Base-by-base conservation (phyloP, 2,329 filamentous ascomycete species). In the Aspergillus phoenicis region DNA sequence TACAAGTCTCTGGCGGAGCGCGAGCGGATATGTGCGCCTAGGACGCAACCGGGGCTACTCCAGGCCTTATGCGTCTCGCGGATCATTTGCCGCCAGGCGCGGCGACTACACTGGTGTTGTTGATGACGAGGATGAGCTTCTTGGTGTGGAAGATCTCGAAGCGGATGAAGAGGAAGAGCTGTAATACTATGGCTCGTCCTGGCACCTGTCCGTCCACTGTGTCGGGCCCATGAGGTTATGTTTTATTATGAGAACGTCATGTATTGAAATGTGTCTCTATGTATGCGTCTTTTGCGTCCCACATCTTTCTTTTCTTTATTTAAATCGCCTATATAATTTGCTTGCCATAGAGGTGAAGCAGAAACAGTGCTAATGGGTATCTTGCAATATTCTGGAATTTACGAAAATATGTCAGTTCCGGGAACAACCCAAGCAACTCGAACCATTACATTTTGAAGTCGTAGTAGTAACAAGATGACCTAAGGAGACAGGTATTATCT, bases 61-160 rank as follows among this genome's bases (percentile, higher is more conserved):
- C 39, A 82, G 90, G 62, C 87, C 89, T 59, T 99, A 96, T 75
- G 95, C 93, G 15, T 96, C 91, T 53, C 83, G 96, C 61, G 91
- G 91, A 71, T 94, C 91, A 63, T 99, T 99, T 78, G 90, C 93
- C 5, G 86, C 93, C 59, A 90, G 91, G 1, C 85, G 91, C 59
- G 89, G 90, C n/a, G 91, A 97, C 75, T 98, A 98, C 75, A 87
- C 89, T 15, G 85, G 89, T 70, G 92, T 97, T 55, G 93, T 96
- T 70, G 91, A 95, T 54, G 95, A 98, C 73, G 95, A 98, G 75
- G 94, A 94, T 52, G 94, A 98, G 81, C 80, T 99, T 67, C 80
- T 99, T 38, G 95, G 95, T 1, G 70, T 70, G 0, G 94, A 97
- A 68, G 93, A 96, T 62, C 93, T 92, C 67, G 94, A 97, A 66